Percentiles rank a stretch among this genome's conserved stretches.
These are phyloP conservation scores for Eucalyptus cloeziana DNA, from an alignment of 345 rosid species.

Conservation along the genomic window DNA sequence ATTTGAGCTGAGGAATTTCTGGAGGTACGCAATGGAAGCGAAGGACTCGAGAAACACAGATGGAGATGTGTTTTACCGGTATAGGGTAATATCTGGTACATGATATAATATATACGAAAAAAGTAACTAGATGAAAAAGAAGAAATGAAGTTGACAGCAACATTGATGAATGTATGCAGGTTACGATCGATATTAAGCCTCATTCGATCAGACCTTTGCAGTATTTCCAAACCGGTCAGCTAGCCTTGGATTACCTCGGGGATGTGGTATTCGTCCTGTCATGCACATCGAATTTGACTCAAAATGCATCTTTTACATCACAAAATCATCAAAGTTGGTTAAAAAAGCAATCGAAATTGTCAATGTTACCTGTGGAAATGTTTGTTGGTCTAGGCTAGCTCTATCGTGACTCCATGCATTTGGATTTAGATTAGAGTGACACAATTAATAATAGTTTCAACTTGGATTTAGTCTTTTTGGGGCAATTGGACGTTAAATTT, in stretches of 20 bases:
- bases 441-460: neutral
- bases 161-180: neutral
- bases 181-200: neutral
- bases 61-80: neutral
- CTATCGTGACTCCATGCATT: neutral
- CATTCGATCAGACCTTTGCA: neutral
- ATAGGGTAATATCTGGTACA: neutral
- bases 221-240: neutral
- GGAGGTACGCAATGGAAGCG: neutral
- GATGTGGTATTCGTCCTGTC: neutral
- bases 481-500: neutral
- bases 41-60: neutral
- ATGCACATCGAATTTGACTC: neutral
- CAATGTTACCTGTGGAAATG: neutral
- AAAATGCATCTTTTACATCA: neutral
- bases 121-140: neutral
- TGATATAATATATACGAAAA: neutral
- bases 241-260: neutral
- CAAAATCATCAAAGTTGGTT: neutral
- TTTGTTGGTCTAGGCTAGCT: neutral
- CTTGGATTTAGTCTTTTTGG: neutral
- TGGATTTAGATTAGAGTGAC: neutral
- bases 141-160: neutral
- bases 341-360: neutral
- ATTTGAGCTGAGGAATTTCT: neutral